Evolutionary conservation across 73 alveolate species (phyloP), one percentile per base, ranked within the genome.

Genomic region (Paramecium caudatum): DNA sequence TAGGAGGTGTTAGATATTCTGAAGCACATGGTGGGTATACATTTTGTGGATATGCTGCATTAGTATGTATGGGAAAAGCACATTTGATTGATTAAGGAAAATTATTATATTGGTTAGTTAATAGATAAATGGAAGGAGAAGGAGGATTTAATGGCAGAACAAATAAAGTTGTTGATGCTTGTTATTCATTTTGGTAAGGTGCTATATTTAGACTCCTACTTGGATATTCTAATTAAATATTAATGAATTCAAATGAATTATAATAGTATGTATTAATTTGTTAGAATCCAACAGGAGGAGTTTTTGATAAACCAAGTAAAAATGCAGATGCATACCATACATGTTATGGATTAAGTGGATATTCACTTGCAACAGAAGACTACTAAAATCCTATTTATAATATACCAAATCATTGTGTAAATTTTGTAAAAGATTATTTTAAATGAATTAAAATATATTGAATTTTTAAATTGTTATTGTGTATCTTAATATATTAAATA

Each of bases 11-110:
- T 27, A 98, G 99, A 4, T 95, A 37, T 86, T 98, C 98, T 62
- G 99, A 98, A 69, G 99, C 99, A 25, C 99, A 98, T 94, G 99
- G 99, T 8, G 99, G 99, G n/a, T 97, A 95, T 91, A 92, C 99
- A 9, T 98, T 80, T 92, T 98, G 99, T 92, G 99, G 98, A n/a
- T 94, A 96, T 16, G 99, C 99, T 37, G 92, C 98, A 3, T 87
- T 98, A 84, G 85, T 91, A 1, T 78, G 97, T 46, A 90, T 98
- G 36, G 92, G 94, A 45, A 91, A 95, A 78, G 91, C 97, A 34
- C 91, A 97, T 90, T 91, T 84, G 63, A 70, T 98, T 32, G 97
- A 98, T 94, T 78, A 92, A 33, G 94, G 93, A 33, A 90, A 96
- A 27, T 74, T 96, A 23, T 32, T 94, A 1, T 93, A 95, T 41